phyloP scores from a whole-genome alignment of 495 filamentous ascomycete genomes.

The Massariosphaeria phaeospora region DNA sequence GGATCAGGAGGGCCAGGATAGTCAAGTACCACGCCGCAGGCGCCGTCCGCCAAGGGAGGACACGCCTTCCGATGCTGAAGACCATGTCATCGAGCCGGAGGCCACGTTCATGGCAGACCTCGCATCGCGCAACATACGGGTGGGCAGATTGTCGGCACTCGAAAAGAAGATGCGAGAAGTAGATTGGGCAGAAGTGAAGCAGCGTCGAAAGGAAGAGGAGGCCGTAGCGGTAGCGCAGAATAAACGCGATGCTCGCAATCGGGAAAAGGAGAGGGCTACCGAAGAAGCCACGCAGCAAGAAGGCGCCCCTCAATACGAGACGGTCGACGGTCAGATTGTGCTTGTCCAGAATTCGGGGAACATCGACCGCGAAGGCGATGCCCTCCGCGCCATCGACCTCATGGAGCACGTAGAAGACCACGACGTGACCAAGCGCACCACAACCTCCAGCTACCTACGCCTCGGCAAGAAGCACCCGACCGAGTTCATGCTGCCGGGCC shows the following conservation, averaged over 20 bases:
- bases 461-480: slow-evolving; percentile 32
- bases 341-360: slow-evolving; percentile 71
- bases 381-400: slow-evolving; percentile 49
- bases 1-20: background rate
- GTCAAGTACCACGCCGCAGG: background rate
- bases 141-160: slow-evolving; percentile 75
- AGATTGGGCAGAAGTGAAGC: slow-evolving; percentile 47
- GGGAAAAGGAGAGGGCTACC: background rate
- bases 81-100: slow-evolving; percentile 60
- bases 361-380: slow-evolving; percentile 71
- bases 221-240: background rate
- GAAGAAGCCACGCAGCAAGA: slow-evolving; percentile 11
- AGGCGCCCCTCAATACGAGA: slow-evolving; percentile 9
- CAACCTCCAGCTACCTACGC: slow-evolving; percentile 66
- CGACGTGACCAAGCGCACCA: slow-evolving; percentile 73
- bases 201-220: slow-evolving; percentile 24
- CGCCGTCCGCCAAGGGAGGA: slow-evolving; percentile 44
- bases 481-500: slow-evolving; percentile 44
- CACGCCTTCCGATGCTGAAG: slow-evolving; percentile 76
- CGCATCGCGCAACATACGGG: slow-evolving; percentile 61
- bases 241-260: background rate
- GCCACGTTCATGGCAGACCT: slow-evolving; percentile 79
- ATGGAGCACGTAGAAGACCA: slow-evolving; percentile 74
- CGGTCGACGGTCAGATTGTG: slow-evolving; percentile 81
- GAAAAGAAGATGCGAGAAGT: slow-evolving; percentile 54